A percentile compares a stretch with the other conserved stretches of the same genome.
Evolutionary conservation across 2,329 filamentous ascomycete genomes (phyloP).

Genomic region (Colletotrichum chrysophilum): DNA sequence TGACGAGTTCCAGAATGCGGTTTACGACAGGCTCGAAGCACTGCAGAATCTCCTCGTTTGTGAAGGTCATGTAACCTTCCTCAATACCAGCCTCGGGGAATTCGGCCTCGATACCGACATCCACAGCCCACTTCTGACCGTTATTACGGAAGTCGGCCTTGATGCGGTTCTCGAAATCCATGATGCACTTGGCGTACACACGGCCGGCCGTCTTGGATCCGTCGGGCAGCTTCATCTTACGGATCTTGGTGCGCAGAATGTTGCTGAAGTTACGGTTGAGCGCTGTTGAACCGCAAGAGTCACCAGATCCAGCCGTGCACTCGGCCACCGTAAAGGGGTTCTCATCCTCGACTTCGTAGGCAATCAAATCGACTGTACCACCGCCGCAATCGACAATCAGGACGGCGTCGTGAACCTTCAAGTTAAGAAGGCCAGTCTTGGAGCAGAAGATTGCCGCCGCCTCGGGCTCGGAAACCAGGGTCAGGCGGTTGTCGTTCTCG

Average conservation of each 20-base stretch:
- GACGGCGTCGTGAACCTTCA: conserved; percentile 98
- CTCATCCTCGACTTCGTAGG: conserved; percentile 98
- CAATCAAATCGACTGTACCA: conserved; percentile 98
- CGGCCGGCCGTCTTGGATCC: conserved; percentile 97
- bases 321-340: conserved; percentile 96
- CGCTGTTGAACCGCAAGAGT: conserved; percentile 97
- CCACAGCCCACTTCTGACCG: conserved; percentile 98
- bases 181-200: conserved; percentile 99
- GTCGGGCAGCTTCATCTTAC: conserved; percentile 98
- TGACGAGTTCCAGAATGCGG: conserved; percentile 91
- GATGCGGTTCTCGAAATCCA: conserved; percentile 99
- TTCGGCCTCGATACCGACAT: conserved; percentile 97
- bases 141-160: conserved; percentile 99
- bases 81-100: conserved; percentile 98
- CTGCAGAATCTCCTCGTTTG: conserved; percentile 97
- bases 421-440: conserved; percentile 92
- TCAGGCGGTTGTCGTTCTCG: conserved; percentile 96
- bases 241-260: conserved; percentile 94
- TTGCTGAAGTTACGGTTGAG: conserved; percentile 99
- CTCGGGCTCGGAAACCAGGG: conserved; percentile 94
- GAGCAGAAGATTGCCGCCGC: conserved; percentile 97
- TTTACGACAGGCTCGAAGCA: conserved; percentile 99
- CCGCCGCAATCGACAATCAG: conserved; percentile 98
- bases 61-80: conserved; percentile 99
- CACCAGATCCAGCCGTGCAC: conserved; percentile 95